A percentile compares a stretch with the other conserved stretches of the same genome.
Conservation (phyloP, 257 asterid species). For the Fraxinus pennsylvanica region DNA sequence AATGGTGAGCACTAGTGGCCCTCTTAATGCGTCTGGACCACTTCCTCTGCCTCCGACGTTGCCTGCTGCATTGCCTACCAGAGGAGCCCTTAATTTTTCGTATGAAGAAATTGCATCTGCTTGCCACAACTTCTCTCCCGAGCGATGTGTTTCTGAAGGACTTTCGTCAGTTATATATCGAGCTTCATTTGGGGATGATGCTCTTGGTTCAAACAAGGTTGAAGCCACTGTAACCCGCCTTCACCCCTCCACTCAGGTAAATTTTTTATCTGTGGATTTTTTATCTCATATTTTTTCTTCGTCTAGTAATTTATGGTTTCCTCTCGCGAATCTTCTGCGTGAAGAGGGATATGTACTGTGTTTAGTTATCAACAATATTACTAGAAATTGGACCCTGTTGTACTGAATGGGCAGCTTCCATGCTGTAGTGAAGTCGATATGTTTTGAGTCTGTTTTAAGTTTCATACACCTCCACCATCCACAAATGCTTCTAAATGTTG, state of each 20-base stretch:
- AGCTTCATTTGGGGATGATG: conserved; percentile 78
- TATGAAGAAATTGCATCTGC: conserved; percentile 83
- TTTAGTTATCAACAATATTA: no score
- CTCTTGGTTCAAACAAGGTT: conserved; percentile 55
- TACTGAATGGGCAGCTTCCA: no score
- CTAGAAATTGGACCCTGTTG: no score
- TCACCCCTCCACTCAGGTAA: conserved; percentile 80
- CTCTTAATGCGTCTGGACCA: conserved; percentile 78
- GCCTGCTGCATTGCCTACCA: conserved; percentile 45
- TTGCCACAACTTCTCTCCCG: conserved; percentile 89
- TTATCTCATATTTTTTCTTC: background rate
- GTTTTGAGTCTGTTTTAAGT: no score
- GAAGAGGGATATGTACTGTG: no score
- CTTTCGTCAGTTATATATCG: conserved; percentile 80
- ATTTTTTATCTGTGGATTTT: background rate
- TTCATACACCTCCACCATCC: no score
- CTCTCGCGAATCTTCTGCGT: no score
- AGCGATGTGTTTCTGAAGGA: conserved; percentile 88
- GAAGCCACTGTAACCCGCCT: conserved; percentile 86
- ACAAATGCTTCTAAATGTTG: background rate
- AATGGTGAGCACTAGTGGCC: conserved; percentile 58
- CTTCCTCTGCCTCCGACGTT: conserved; percentile 79
- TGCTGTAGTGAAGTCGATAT: no score
- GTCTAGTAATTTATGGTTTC: background rate
- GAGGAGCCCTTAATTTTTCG: conserved; percentile 61